phyloP scores from a whole-genome alignment of 2,329 filamentous ascomycete species.

The Arthrinium phaeospermum region DNA sequence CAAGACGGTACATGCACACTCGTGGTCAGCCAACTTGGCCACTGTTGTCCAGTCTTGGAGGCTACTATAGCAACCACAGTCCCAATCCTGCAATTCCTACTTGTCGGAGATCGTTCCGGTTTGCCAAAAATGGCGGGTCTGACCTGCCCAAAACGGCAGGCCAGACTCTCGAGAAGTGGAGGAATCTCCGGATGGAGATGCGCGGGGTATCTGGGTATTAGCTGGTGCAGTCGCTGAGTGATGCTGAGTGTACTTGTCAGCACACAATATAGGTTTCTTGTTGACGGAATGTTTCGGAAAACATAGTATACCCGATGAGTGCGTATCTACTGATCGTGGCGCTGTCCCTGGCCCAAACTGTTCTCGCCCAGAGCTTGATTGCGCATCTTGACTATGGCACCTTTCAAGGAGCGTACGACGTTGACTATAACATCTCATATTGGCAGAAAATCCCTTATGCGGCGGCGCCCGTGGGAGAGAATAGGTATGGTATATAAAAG shows the following conservation, averaged over 20 bases:
- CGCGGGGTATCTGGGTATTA: neutral
- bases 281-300: neutral
- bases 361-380: constrained; percentile 37
- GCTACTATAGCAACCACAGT: neutral
- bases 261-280: too few relatives aligned
- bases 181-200: neutral
- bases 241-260: neutral
- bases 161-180: neutral
- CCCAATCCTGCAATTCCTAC: neutral
- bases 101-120: neutral
- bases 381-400: constrained; percentile 53
- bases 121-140: neutral
- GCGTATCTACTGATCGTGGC: neutral
- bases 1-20: neutral
- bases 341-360: neutral
- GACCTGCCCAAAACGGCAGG: constrained; percentile 11
- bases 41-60: neutral
- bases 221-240: neutral
- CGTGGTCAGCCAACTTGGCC: neutral
- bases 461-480: constrained; percentile 60
- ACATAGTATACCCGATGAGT: neutral
- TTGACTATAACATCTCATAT: constrained; percentile 61
- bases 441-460: constrained; percentile 67
- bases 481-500: constrained; percentile 37
- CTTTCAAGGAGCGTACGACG: constrained; percentile 58